These are phyloP conservation scores for Fusarium anguioides DNA, from an alignment of 2,329 filamentous ascomycete genomes.

Conservation along the genomic window DNA sequence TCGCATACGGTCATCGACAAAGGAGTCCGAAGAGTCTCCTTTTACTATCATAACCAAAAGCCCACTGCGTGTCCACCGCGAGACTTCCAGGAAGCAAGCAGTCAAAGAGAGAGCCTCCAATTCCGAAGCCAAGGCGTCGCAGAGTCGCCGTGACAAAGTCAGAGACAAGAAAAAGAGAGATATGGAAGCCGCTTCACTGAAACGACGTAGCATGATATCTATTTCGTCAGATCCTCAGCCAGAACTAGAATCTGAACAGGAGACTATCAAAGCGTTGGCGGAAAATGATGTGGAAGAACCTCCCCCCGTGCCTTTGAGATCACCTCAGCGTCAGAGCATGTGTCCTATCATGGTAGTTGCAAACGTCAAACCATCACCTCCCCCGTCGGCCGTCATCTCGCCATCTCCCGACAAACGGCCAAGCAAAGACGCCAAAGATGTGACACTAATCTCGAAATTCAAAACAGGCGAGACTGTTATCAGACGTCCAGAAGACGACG, in stretches of 20 bases:
- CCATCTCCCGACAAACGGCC: background rate
- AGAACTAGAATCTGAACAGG: background rate
- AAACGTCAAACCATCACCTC: constrained; percentile 50
- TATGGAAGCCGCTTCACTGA: constrained; percentile 50
- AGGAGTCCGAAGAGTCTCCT: constrained; percentile 14
- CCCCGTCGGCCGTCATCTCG: constrained; percentile 4
- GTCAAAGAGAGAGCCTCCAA: constrained; percentile 14
- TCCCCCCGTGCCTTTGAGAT: constrained; percentile 29
- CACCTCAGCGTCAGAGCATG: constrained; percentile 42
- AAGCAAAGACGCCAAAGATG: background rate
- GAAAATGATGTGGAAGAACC: constrained; percentile 15
- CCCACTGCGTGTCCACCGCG: constrained; percentile 30
- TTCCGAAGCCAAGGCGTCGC: constrained; percentile 37
- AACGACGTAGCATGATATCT: constrained; percentile 32
- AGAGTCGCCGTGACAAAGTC: constrained; percentile 53
- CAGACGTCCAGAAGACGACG: background rate
- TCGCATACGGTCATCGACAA: constrained; percentile 18
- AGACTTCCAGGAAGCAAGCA: background rate
- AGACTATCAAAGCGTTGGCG: background rate
- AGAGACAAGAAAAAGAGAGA: constrained; percentile 55
- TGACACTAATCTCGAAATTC: constrained; percentile 5
- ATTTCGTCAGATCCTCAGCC: background rate
- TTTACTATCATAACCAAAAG: constrained; percentile 40
- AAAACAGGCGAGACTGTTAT: background rate
- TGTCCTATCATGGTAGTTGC: constrained; percentile 55